A percentile compares a stretch with the other conserved stretches of the same genome.
Conservation (phyloP, 225 moss, liverwort and hornwort genomes). For the Polytrichum commune region DNA sequence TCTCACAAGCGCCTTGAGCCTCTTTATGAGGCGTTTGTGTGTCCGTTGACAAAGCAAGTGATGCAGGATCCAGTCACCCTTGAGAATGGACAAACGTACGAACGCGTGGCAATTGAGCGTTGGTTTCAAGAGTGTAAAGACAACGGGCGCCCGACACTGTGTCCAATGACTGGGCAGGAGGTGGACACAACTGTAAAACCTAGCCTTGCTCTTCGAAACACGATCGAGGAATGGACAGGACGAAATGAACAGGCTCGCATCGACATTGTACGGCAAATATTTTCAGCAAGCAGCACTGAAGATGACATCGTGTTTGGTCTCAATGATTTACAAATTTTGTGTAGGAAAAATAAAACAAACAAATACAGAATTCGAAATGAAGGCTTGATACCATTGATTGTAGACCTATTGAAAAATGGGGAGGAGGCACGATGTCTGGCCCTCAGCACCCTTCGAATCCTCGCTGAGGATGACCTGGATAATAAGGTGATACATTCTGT, state of each 20-base stretch:
- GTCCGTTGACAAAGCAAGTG: conserved; percentile 89
- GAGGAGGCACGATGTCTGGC: conserved; percentile 66
- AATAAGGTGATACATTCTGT: conserved; percentile 23
- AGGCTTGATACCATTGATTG: conserved; percentile 75
- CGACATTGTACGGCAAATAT: conserved; percentile 51
- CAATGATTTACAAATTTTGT: conserved; percentile 71
- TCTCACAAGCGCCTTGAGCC: conserved; percentile 75
- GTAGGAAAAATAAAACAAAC: conserved; percentile 59
- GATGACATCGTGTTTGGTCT: conserved; percentile 68
- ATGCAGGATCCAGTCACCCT: conserved; percentile 89
- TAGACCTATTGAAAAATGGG: conserved; percentile 64
- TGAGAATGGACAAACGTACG: conserved; percentile 85
- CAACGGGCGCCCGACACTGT: conserved; percentile 51
- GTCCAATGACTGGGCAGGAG: conserved; percentile 76
- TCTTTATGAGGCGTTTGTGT: conserved; percentile 89
- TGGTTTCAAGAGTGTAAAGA: conserved; percentile 88
- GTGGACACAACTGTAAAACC: conserved; percentile 66
- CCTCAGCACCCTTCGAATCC: conserved; percentile 49
- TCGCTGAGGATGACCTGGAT: conserved; percentile 87
- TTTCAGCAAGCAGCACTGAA: conserved; percentile 46
- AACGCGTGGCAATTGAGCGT: conserved; percentile 73
- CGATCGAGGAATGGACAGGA: conserved; percentile 92
- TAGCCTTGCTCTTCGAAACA: conserved; percentile 89
- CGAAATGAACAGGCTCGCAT: conserved; percentile 80
- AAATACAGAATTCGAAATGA: conserved; percentile 64